phyloP scores from a whole-genome alignment of 148 eudicot species.

The Fagopyrum homotropicum region DNA sequence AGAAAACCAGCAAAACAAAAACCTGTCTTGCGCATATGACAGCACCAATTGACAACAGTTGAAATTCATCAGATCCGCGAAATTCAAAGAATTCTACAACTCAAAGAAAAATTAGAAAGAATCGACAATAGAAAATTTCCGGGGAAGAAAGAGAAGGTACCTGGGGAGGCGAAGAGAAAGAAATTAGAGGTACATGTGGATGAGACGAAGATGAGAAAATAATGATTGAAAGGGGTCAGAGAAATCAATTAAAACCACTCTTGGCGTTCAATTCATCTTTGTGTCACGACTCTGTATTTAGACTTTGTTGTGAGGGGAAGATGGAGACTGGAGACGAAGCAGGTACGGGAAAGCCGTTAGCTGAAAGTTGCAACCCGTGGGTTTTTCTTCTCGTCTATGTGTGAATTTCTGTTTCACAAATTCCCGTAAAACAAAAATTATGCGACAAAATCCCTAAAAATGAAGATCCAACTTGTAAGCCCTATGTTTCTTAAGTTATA shows the following conservation, averaged over 20 bases:
- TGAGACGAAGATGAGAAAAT: neutral
- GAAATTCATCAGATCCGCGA: neutral
- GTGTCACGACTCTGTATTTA: neutral
- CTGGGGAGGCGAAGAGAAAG: slow-evolving; percentile 1
- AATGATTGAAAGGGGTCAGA: neutral
- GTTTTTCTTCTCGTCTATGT: neutral
- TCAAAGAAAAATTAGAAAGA: neutral
- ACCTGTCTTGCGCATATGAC: neutral
- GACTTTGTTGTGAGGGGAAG: neutral
- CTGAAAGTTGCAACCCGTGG: neutral
- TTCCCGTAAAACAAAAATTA: neutral
- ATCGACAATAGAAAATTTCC: neutral
- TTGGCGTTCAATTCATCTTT: neutral
- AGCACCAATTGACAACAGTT: neutral
- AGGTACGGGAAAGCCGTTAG: slow-evolving; percentile 5
- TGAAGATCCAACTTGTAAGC: no score
- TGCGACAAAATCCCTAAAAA: neutral
- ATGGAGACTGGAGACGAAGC: neutral
- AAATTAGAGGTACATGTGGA: slow-evolving; percentile 8
- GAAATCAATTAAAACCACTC: neutral
- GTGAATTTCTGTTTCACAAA: neutral
- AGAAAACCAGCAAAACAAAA: neutral
- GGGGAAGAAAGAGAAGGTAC: neutral
- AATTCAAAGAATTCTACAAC: neutral
- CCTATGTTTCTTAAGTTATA: no score